Evolutionary conservation across 2,329 filamentous ascomycete species (phyloP), one percentile per base, ranked within the genome.

Genomic region (Chalaropsis thielavioides): DNA sequence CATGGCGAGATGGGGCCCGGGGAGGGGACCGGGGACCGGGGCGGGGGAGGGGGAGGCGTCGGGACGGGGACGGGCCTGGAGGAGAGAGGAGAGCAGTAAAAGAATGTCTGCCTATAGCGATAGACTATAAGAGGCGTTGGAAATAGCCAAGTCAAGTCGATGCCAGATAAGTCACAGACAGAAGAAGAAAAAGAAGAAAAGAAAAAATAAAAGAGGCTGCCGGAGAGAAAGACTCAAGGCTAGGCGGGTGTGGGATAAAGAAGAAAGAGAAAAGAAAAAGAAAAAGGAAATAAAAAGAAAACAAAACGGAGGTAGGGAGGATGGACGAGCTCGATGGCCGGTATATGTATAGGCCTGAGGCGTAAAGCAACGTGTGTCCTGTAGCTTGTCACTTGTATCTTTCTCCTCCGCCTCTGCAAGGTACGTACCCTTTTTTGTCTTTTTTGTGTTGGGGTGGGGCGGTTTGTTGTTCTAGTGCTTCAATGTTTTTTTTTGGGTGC

Each of bases 1-100:
- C 71, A 74, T 75, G 56, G 54, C 69, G 64, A 8, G 46, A 31
- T 2, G 31, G 31, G 31, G 31, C 6, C 31, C 31, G 31, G 31
- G 6, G 31, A 31, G 3, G 31, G 31, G 3, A 31, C 35, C 27
- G 58, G 58, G 46, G 24, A 43, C 15, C 7, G 13, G 41, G 44
- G 56, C 24, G 24, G 24, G 46, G 22, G 51, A n/a, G 5, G 59
- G 19, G 10, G 35, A 46, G 51, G n/a, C 62, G 43, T 13, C 24
- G 19, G 35, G 59, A 61, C 41, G 51, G 38, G 61, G 35, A 56
- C 15, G 58, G 31, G 41, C 35, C 15, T 31, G 49, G 46, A 60
- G 46, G 54, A 61, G 22, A 63, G 46, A n/a, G 54, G 19, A 44
- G 22, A 10, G 43, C 31, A 31, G 31, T 31, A 31, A 31, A 31